phyloP scores from a whole-genome alignment of 495 filamentous ascomycete genomes.

The Lasiosphaeria miniovina region DNA sequence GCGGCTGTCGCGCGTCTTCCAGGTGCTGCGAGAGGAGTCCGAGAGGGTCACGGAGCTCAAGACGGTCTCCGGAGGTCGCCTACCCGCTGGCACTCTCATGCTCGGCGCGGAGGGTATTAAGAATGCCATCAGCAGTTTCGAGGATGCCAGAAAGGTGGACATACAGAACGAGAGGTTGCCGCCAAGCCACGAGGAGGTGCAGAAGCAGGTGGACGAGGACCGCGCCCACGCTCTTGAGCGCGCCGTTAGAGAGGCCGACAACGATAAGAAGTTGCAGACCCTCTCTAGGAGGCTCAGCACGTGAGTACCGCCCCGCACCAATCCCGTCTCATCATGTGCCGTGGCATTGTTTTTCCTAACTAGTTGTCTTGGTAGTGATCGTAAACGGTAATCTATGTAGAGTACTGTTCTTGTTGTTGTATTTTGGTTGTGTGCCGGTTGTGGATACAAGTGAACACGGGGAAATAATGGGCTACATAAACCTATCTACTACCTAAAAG shows the following conservation, averaged over 20 bases:
- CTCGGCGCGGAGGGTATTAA: conserved; percentile 97
- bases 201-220: conserved; percentile 72
- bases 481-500: background rate
- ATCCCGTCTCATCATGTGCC: background rate
- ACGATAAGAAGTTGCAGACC: conserved; percentile 78
- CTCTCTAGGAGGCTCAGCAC: conserved; percentile 92
- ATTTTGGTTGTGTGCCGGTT: background rate
- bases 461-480: too few relatives aligned
- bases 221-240: conserved; percentile 78
- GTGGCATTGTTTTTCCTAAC: background rate
- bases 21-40: conserved; percentile 95
- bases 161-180: conserved; percentile 93
- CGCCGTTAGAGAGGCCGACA: conserved; percentile 81
- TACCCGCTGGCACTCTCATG: conserved; percentile 96
- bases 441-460: background rate
- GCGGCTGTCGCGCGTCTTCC: conserved; percentile 94
- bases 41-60: conserved; percentile 96
- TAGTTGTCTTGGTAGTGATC: conserved; percentile 16
- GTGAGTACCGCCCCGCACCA: conserved; percentile 54
- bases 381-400: conserved; percentile 27
- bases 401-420: background rate
- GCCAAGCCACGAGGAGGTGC: conserved; percentile 87
- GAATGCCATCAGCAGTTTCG: conserved; percentile 95
- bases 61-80: conserved; percentile 87
- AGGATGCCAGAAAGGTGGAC: conserved; percentile 97